A percentile compares a stretch with the other conserved stretches of the same genome.
phyloP scores from a whole-genome alignment of 345 rosid species.

The Geranium brycei region DNA sequence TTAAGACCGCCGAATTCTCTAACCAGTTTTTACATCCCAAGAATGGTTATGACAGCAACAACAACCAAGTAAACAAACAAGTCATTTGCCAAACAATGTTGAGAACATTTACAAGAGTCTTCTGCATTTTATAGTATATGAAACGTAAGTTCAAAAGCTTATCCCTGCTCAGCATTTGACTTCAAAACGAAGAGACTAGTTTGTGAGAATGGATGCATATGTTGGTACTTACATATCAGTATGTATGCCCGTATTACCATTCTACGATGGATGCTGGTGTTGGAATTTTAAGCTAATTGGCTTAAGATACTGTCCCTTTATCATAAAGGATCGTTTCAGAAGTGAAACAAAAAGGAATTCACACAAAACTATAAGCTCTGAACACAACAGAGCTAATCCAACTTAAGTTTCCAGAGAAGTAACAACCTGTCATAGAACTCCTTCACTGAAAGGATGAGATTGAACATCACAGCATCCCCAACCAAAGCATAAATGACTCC shows the following conservation, averaged over 20 bases:
- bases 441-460: slow-evolving; percentile 62
- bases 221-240: neutral
- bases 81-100: no score
- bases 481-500: slow-evolving; percentile 67
- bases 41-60: neutral
- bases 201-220: neutral
- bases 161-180: neutral
- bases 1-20: neutral
- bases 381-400: neutral
- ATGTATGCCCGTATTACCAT: neutral
- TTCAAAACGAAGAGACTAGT: neutral
- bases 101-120: no score
- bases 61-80: no score
- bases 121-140: neutral
- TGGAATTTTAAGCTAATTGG: neutral
- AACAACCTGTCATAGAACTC: slow-evolving; percentile 57
- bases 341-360: no score
- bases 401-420: slow-evolving; percentile 1
- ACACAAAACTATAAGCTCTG: neutral
- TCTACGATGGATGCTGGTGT: no score
- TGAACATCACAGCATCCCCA: slow-evolving; percentile 74
- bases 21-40: neutral
- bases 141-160: neutral
- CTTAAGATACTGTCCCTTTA: no score
- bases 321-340: no score